Evolutionary conservation across 768 basidiomycete species (phyloP).

Genomic region (Suillus variegatus): DNA sequence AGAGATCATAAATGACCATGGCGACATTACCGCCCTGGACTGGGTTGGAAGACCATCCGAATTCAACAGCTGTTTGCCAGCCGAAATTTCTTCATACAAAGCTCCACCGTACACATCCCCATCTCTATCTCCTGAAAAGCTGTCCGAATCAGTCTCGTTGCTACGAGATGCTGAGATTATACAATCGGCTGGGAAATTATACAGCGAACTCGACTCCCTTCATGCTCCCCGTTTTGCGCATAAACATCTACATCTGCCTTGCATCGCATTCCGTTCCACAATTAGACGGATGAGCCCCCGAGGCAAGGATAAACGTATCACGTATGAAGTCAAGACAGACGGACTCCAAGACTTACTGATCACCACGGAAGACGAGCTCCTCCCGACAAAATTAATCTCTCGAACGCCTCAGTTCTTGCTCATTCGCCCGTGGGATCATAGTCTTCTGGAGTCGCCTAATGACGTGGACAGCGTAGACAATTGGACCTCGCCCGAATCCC

Average conservation of each 20-base stretch:
- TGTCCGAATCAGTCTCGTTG: neutral
- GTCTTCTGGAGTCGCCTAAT: neutral
- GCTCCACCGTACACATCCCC: neutral
- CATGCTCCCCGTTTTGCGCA: neutral
- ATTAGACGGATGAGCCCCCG: neutral
- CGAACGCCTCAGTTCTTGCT: neutral
- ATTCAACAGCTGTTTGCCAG: conserved; percentile 1
- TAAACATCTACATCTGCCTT: neutral
- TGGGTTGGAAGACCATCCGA: neutral
- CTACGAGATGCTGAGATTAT: neutral
- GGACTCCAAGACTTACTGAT: neutral
- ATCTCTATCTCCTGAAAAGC: neutral
- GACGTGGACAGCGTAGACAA: neutral
- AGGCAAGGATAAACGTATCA: neutral
- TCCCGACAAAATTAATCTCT: too few species aligned
- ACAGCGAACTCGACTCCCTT: neutral
- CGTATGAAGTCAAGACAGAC: neutral
- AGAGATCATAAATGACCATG: neutral
- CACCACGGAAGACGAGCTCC: neutral
- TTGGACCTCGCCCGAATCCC: neutral
- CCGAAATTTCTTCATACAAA: neutral
- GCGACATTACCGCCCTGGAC: neutral
- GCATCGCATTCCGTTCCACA: neutral
- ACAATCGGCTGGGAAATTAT: neutral
- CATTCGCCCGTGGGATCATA: neutral